Evolutionary conservation across 257 asterid genomes (phyloP).

Genomic region (Solanum dulcamara): DNA sequence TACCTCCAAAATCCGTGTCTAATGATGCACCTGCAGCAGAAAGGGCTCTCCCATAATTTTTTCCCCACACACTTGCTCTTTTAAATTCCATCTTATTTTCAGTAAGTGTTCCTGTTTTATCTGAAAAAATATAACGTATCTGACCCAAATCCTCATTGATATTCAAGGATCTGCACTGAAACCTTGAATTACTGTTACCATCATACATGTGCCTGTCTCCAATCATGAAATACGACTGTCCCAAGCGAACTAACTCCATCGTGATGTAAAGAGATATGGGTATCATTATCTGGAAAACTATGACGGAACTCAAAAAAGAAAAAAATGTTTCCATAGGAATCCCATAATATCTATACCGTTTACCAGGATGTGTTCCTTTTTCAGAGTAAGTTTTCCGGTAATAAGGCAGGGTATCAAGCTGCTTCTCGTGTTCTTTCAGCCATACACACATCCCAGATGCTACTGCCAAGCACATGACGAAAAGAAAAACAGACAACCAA

Average conservation of each 20-base stretch:
- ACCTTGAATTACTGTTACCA: conserved; percentile 58
- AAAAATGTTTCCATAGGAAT: conserved; percentile 89
- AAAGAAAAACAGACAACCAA: conserved; percentile 83
- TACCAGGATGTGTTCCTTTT: conserved; percentile 40
- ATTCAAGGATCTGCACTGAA: conserved; percentile 97
- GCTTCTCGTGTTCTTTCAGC: conserved; percentile 51
- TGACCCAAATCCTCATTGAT: conserved; percentile 99
- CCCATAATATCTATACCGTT: conserved; percentile 67
- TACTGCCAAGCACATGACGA: conserved; percentile 77
- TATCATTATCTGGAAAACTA: conserved; percentile 98
- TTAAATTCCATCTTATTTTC: conserved; percentile 98
- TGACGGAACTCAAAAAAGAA: conserved; percentile 87
- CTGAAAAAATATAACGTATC: conserved; percentile 82
- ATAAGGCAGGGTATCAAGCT: conserved; percentile 81
- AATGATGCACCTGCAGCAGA: conserved; percentile 16
- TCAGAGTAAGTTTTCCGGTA: conserved; percentile 62
- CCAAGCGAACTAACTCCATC: conserved; percentile 97
- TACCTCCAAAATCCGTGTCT: conserved; percentile 43
- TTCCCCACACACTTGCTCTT: conserved; percentile 82
- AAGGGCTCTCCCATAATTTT: conserved; percentile 38
- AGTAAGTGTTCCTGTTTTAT: conserved; percentile 92
- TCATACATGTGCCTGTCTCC: conserved; percentile 88
- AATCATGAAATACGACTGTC: conserved; percentile 97
- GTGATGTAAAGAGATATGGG: conserved; percentile 97
- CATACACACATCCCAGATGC: conserved; percentile 87